Evolutionary conservation across 371 early-diverging fungal species (phyloP), one percentile per base, ranked within the genome.

Genomic region (Polyrhizophydium stewartii): DNA sequence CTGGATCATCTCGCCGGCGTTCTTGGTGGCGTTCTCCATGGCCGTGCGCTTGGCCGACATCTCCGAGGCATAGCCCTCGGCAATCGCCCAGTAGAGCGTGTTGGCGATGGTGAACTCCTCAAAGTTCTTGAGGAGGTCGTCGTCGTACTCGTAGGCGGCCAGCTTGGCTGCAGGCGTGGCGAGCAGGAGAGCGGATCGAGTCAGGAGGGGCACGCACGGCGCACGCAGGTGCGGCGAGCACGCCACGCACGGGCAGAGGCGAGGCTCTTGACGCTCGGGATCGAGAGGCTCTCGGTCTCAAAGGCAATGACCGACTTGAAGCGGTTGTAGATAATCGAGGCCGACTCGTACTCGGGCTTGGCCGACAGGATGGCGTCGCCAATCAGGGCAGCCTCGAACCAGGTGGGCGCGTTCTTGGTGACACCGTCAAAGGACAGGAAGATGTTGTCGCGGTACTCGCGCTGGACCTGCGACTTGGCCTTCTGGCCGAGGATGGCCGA

Each of bases 21-120:
- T 98, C 89, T 96, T 94, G 78, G 97, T 97, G 56, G 97, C 97
- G 81, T 98, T 98, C 87, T 98, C 98, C 98, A 96, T 98, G 75
- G 98, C 97, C 69, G 91, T 87, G 69, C 97, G 90, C 89, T 92
- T 93, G 71, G 98, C 92, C 50, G 92, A 87, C 91, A 96, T 92
- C 79, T 98, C 98, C 53, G 94, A 82, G 58, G 97, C 97, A 72
- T 96, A 92, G 63, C 96, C 96, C 81, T 98, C 98, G 55, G 87
- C 89, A 69, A 98, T 79, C 64, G 89, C 93, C 92, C 94, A 94
- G 90, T 89, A 92, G 68, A 98, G 60, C 71, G 84, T 74, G 85
- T 93, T 95, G 75, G 96, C 95, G 60, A 94, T 86, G 69, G 88
- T 73, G 86, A 96, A 98, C 80, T 98, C 92, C 73, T 90, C 87